A percentile compares a stretch with the other conserved stretches of the same genome.
phyloP scores from a whole-genome alignment of 2,329 filamentous ascomycete genomes.

The Cladophialophora yegresii region DNA sequence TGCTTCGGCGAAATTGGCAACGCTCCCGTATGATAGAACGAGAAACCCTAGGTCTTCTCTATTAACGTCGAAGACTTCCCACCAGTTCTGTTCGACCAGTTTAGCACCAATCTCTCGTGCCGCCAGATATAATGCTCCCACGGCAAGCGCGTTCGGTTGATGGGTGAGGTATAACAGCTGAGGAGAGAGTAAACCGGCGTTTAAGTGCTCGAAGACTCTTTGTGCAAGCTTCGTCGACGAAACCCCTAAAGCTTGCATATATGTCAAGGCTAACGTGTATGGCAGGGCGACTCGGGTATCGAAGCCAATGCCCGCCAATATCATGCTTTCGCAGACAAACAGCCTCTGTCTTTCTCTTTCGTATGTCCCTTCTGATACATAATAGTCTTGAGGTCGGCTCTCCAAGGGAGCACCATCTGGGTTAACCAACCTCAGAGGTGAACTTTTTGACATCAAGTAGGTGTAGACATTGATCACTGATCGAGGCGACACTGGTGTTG shows the following conservation, averaged over 20 bases:
- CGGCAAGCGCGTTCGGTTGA: constrained; percentile 81
- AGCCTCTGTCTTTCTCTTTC: constrained; percentile 64
- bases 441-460: constrained; percentile 67
- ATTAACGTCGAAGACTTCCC: constrained; percentile 97
- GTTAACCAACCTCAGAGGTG: constrained; percentile 52
- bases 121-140: constrained; percentile 87
- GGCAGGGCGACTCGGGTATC: constrained; percentile 83
- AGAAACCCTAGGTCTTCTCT: constrained; percentile 91
- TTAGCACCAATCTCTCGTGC: constrained; percentile 74
- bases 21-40: constrained; percentile 79
- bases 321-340: constrained; percentile 72
- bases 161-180: constrained; percentile 90
- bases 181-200: constrained; percentile 79
- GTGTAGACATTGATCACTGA: constrained; percentile 83
- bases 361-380: constrained; percentile 73
- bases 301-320: constrained; percentile 76
- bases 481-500: constrained; percentile 72
- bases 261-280: constrained; percentile 83
- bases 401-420: constrained; percentile 35
- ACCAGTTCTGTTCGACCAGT: constrained; percentile 82
- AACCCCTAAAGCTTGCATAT: constrained; percentile 84
- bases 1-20: constrained; percentile 67
- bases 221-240: constrained; percentile 58
- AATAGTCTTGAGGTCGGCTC: constrained; percentile 59
- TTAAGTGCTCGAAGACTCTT: constrained; percentile 75